Conservation (phyloP, 1,284 basidiomycete genomes). For the Leccinum angustisporum region DNA sequence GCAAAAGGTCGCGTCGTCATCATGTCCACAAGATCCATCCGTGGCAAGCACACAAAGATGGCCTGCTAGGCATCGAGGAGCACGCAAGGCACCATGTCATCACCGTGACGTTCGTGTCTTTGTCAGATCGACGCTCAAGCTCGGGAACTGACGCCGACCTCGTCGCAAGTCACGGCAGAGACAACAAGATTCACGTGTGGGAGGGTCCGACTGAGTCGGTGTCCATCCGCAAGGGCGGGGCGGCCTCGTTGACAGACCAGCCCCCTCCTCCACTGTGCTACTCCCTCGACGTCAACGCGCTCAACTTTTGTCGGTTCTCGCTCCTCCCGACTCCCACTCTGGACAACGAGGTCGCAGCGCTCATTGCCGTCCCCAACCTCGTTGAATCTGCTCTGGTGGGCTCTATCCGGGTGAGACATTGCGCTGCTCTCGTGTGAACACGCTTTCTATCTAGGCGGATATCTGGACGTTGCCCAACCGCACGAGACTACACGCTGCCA, state of each 20-base stretch:
- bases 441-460: no score
- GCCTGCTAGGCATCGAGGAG: conserved; percentile 76
- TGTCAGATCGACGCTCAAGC: not conserved
- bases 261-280: no score
- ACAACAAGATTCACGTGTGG: conserved; percentile 82
- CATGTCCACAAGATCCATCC: conserved; percentile 70
- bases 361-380: no score
- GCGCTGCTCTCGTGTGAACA: no score
- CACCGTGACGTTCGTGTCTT: conserved; percentile 53
- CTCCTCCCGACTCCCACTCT: no score
- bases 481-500: no score
- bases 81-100: conserved; percentile 56
- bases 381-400: no score
- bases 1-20: conserved; percentile 67
- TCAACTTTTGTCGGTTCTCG: no score
- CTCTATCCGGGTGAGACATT: no score
- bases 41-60: conserved; percentile 76
- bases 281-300: no score
- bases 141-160: not conserved
- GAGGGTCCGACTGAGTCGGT: conserved; percentile 46
- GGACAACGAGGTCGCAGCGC: no score
- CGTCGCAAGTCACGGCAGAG: conserved; percentile 66
- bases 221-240: conserved; percentile 48
- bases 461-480: no score
- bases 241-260: conserved; percentile 43